These are phyloP conservation scores for Botryosphaeria agaves DNA, from an alignment of 2,329 filamentous ascomycete species.

Conservation along the genomic window DNA sequence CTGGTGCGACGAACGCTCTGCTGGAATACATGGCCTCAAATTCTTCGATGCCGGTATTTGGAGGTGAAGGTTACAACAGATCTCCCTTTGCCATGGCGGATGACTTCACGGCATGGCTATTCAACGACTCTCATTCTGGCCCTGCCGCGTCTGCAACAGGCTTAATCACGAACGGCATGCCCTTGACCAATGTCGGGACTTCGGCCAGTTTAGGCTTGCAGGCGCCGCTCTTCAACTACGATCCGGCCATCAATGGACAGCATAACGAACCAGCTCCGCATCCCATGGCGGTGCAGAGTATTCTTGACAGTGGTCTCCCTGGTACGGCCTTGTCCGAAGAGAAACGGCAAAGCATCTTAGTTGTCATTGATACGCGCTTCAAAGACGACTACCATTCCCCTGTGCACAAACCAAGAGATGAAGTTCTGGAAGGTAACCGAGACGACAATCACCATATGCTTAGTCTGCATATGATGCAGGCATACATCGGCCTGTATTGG, in stretches of 20 bases:
- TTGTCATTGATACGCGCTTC: conserved; percentile 67
- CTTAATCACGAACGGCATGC: conserved; percentile 5
- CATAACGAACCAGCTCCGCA: conserved; percentile 44
- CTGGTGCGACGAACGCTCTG: no score
- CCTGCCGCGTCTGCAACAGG: conserved; percentile 13
- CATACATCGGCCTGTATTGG: conserved; percentile 89
- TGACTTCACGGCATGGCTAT: conserved; percentile 73
- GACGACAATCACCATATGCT: conserved; percentile 44
- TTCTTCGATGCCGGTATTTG: conserved; percentile 72
- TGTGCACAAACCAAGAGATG: conserved; percentile 56
- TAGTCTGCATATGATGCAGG: conserved; percentile 88
- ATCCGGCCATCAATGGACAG: conserved; percentile 29
- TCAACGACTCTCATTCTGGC: conserved; percentile 45
- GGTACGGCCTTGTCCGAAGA: conserved; percentile 73
- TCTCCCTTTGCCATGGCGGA: conserved; percentile 80
- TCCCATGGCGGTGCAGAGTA: conserved; percentile 77
- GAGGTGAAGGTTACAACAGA: conserved; percentile 64
- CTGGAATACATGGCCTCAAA: conserved; percentile 28
- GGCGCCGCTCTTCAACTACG: conserved; percentile 32
- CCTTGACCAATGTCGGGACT: conserved; percentile 7
- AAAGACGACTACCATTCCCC: conserved; percentile 63
- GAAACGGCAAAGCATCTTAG: conserved; percentile 68
- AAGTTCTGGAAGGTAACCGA: conserved; percentile 62
- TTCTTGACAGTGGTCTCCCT: conserved; percentile 63
- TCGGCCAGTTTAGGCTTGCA: conserved; percentile 25